Base-by-base conservation (phyloP, 192 early-diverging fungal genomes). In the Lobulomyces angularis region DNA sequence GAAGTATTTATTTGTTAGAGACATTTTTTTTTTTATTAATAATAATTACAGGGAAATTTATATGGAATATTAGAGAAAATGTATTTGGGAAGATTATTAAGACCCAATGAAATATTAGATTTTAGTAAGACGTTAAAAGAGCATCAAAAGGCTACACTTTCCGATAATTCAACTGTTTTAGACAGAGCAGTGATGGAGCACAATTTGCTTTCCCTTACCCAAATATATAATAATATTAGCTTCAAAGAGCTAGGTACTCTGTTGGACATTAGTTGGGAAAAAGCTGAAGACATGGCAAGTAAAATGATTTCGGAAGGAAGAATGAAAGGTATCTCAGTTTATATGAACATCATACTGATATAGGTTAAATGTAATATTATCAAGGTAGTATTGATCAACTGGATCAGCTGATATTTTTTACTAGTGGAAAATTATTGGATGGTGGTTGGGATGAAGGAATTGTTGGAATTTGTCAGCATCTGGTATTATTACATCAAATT, bases 151-250 rank as follows among this genome's bases (percentile, higher is more conserved):
- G 87, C 88, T 6, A 43, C 59, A 32, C 55, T 93, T 27, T 60
- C 69, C 1, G 84, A 83, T 37, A 72, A 53, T 18, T 80, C 74
- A 17, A 87, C 84, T 5, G 84, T 89, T 1, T 67, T 97, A 14
- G 88, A 86, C 53, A 70, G 84, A 1, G 93, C 90, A 5, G 88
- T 97, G 18, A 89, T 85, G 29, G 89, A 97, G 59, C 93, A 97
- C 63, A 97, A 97, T 54, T 51, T 77, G 16, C 66, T 94, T 31
- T 74, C 88, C 11, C 80, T 87, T 1, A 84, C 83, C 46, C 82
- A 81, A 46, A 72, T 97, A 35, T 97, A 97, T 59, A 80, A 86
- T 46, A 89, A 86, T 53, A 93, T 97, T 32, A 69, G 69, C 24
- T 90, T 97, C 51, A 76, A 73, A 28, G 83, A 94, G 52, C 67